A percentile compares a stretch with the other conserved stretches of the same genome.
Evolutionary conservation across 1,284 basidiomycete species (phyloP).

Genomic region (Tilletia caries): DNA sequence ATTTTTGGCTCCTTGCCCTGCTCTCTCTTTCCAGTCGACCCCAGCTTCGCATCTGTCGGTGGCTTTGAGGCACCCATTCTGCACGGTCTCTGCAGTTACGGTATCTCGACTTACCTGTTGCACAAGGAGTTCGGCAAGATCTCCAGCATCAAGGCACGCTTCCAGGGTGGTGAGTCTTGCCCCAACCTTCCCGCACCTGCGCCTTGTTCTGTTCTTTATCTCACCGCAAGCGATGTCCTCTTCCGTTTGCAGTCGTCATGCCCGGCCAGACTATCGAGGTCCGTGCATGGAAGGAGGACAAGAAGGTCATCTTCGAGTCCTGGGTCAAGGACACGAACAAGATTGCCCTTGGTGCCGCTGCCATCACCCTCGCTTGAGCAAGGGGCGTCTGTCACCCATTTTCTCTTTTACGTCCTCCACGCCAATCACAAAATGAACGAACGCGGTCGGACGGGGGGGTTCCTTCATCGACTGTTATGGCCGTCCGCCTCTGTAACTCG

Average conservation of each 20-base stretch:
- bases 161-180: slow-evolving; percentile 73
- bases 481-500: no score
- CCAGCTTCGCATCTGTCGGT: slow-evolving; percentile 86
- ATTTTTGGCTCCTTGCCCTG: neutral
- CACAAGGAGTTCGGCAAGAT: slow-evolving; percentile 78
- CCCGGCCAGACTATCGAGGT: slow-evolving; percentile 44
- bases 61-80: slow-evolving; percentile 82
- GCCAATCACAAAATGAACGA: no score
- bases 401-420: no score
- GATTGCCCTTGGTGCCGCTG: slow-evolving; percentile 69
- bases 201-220: slow-evolving; percentile 58
- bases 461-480: no score
- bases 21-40: slow-evolving; percentile 61
- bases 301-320: slow-evolving; percentile 83
- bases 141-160: slow-evolving; percentile 93
- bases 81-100: slow-evolving; percentile 82
- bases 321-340: slow-evolving; percentile 73
- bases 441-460: no score
- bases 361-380: slow-evolving; percentile 64
- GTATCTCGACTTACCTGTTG: slow-evolving; percentile 91
- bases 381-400: no score
- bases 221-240: slow-evolving; percentile 65
- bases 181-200: no score
- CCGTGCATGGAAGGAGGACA: slow-evolving; percentile 44
- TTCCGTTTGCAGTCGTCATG: slow-evolving; percentile 70